A percentile compares a stretch with the other conserved stretches of the same genome.
These are phyloP conservation scores for Colletotrichum sp. DNA, from an alignment of 2,329 filamentous ascomycete species.

Conservation along the genomic window DNA sequence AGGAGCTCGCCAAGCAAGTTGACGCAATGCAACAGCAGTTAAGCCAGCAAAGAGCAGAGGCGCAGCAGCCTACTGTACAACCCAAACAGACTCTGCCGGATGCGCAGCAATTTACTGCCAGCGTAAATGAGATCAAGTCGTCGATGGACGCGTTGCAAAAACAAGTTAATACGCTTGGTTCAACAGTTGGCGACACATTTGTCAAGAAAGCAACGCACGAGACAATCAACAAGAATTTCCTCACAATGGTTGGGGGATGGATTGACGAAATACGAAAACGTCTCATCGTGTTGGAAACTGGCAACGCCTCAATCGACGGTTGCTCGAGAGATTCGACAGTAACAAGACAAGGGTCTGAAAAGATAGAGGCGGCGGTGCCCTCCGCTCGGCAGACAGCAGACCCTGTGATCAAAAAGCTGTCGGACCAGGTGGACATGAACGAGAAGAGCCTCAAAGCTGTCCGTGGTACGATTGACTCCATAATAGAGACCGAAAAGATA, in stretches of 20 bases:
- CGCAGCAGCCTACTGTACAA: neutral
- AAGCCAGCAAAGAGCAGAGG: neutral
- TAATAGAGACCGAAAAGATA: neutral
- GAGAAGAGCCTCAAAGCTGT: conserved; percentile 9
- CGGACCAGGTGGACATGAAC: neutral
- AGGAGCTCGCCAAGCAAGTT: neutral
- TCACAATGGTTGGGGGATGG: neutral
- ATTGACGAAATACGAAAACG: neutral
- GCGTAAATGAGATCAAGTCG: neutral
- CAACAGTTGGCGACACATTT: neutral
- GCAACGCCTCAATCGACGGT: neutral
- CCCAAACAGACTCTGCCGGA: neutral
- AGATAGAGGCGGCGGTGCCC: neutral
- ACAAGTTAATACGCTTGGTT: neutral
- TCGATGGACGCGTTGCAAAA: neutral
- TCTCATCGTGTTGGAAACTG: neutral
- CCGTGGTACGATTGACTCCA: neutral
- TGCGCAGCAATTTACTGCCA: neutral
- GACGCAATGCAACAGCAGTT: neutral
- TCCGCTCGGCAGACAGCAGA: neutral
- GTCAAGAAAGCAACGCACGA: neutral
- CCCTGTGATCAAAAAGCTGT: neutral
- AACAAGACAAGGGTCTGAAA: neutral
- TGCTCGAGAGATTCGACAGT: neutral
- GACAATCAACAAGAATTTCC: neutral